Evolutionary conservation across 805 yeast species (phyloP), one percentile per base, ranked within the genome.

Genomic region (Candida ortonii): DNA sequence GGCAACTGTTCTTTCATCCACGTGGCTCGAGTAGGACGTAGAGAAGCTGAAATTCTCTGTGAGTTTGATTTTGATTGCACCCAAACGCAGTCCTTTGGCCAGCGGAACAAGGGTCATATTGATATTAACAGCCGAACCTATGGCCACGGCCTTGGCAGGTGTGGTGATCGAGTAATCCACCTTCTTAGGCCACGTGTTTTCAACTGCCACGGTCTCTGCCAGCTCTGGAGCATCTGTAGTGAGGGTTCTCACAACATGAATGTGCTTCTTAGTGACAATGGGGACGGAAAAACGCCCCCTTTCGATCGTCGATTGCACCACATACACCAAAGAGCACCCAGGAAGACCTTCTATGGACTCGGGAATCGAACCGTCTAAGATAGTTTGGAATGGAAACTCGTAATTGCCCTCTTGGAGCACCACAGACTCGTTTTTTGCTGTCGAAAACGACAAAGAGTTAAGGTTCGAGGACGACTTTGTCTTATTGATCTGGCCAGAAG

Each of bases 161-260:
- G 85, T 79, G 34, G 85, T 82, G 39, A 93, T 77, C 3, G 87
- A 74, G 57, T 90, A 90, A 52, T 90, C 97, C 20, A 90, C 86
- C 55, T 93, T 93, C 28, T 78, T 67, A 2, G 97, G 97, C 97
- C 97, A 90, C 1, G 89, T 80, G 56, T 90, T 90, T 53, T 88
- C 96, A 20, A 90, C 94, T 0, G 95, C 85, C 49, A 89, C 84
- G 0, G 97, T 86, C 58, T 90, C 97, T 0, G 94, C 73, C 16
- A 88, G 67, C 50, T 93, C 97, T 3, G 84, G 73, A 1, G 94
- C 74, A 57, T 90, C 97, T 1, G 95, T 75, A 2, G 95, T 79
- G 39, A 90, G 63, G 0, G 97, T 90, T 50, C 98, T 72, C 8
- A 93, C 76, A 7, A 93, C 78, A 41, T 95, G 76, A 3, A 93